Evolutionary conservation across 179 eudicot species (phyloP).

Genomic region (Beta corolliflora): DNA sequence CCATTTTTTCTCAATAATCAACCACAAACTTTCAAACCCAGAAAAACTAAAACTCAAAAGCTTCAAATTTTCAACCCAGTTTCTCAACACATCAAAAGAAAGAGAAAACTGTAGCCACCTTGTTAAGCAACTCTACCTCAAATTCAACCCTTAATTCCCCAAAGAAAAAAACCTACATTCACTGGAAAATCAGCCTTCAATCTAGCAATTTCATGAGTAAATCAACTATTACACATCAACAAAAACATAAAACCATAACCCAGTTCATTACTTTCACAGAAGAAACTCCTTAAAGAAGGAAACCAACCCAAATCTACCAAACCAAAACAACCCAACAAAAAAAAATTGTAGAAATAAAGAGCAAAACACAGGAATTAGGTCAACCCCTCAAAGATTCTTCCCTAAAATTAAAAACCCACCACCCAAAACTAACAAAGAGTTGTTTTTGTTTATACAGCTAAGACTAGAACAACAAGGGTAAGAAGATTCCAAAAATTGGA

Average conservation of each 20-base stretch:
- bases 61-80: background rate
- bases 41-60: background rate
- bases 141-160: background rate
- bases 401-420: constrained; percentile 13
- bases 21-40: constrained; percentile 4
- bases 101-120: background rate
- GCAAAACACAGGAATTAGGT: constrained; percentile 27
- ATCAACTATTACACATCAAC: background rate
- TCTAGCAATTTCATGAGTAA: constrained; percentile 8
- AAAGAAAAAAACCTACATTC: background rate
- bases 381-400: constrained; percentile 39
- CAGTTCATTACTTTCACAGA: constrained; percentile 2
- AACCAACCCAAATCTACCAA: background rate
- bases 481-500: constrained; percentile 61
- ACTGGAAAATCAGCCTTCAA: background rate
- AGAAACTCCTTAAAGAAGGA: constrained; percentile 13
- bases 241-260: background rate
- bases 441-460: background rate
- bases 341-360: background rate
- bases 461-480: constrained; percentile 16
- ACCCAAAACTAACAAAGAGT: background rate
- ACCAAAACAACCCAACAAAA: constrained; percentile 6
- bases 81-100: background rate
- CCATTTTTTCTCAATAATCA: constrained; percentile 41
- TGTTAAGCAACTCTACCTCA: background rate